These are phyloP conservation scores for Leccinum barrowsii DNA, from an alignment of 768 basidiomycete genomes.

Conservation along the genomic window DNA sequence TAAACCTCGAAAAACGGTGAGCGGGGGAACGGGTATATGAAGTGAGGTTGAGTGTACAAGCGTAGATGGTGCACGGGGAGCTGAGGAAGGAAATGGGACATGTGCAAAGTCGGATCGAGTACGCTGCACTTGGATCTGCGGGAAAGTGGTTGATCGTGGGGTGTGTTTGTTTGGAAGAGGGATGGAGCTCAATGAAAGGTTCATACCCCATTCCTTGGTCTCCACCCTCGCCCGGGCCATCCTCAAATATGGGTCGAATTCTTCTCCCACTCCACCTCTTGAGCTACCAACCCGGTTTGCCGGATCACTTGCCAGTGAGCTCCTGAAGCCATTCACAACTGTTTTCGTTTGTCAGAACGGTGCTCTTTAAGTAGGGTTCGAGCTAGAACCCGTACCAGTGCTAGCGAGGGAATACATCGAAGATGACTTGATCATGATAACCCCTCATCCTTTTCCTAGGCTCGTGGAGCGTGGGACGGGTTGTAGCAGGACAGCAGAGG, in stretches of 20 bases:
- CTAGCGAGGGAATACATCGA: slow-evolving; percentile 12
- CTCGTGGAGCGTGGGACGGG: slow-evolving; percentile 28
- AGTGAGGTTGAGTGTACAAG: slow-evolving; percentile 23
- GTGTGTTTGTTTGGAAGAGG: slow-evolving; percentile 14
- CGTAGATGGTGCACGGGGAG: slow-evolving; percentile 20
- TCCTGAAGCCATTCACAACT: slow-evolving; percentile 20
- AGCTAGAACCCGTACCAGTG: slow-evolving; percentile 2
- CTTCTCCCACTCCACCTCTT: slow-evolving; percentile 5
- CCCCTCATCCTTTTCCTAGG: slow-evolving; percentile 7
- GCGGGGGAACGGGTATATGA: slow-evolving; percentile 17
- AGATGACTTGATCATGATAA: slow-evolving; percentile 8
- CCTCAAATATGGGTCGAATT: slow-evolving; percentile 25
- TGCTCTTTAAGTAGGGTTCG: slow-evolving; percentile 14
- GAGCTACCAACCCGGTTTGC: slow-evolving; percentile 3
- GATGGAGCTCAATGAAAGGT: slow-evolving; percentile 21
- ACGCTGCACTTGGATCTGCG: slow-evolving; percentile 25
- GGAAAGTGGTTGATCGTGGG: slow-evolving; percentile 16
- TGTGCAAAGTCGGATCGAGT: slow-evolving; percentile 18
- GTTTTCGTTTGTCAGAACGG: slow-evolving; percentile 23
- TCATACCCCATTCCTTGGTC: slow-evolving; percentile 15
- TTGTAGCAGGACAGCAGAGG: slow-evolving; percentile 23
- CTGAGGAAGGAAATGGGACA: slow-evolving; percentile 7
- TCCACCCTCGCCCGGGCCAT: slow-evolving; percentile 1
- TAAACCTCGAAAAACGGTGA: slow-evolving; percentile 26
- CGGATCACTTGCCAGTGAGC: slow-evolving; percentile 16